Evolutionary conservation across 2,329 filamentous ascomycete species (phyloP), one percentile per base, ranked within the genome.

Genomic region (Boeremia exigua): DNA sequence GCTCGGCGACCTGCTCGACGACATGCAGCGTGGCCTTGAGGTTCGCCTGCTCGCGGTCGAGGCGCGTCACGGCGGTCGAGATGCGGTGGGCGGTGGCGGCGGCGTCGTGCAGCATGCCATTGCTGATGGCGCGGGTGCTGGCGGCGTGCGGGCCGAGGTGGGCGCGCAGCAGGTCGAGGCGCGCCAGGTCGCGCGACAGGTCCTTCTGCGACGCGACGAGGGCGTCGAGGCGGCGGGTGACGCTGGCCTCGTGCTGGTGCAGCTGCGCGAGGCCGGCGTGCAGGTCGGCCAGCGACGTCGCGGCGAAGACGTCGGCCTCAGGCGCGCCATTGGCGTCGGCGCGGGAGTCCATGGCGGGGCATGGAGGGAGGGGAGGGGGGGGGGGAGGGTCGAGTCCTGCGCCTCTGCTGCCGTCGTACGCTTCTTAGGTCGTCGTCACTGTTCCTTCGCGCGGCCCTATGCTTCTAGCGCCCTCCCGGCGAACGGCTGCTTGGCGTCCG

Each of bases 1-100:
- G 88, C 81, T 99, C 95, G 5, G 91, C 90, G 12, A 99, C 94
- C 78, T 97, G 93, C 76, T 98, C 94, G 10, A 98, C 95, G 3
- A 98, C 92, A 8, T 89, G 85, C 54, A 99, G 80, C 0, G 95
- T 98, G 46, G 92, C 88, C 74, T 95, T 93, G 8, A 99, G 94
- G 27, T 92, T 86, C 55, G 88, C 88, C 80, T 98, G 96, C 78
- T 99, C 94, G 53, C 92, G 82, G 72, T 99, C 95, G 30, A 99
- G 85, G 62, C 87, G 84, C 73, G 91, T 92, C 52, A 99, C 95
- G 48, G 92, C 90, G 69, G 87, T 87, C 51, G 92, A 96, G 61
- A 98, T 89, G 53, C 91, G 86, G 49, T 88, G 87, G 3, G 95
- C 95, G 30, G 93, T 98, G 47, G 88, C 84, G 17, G 95, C 90